A percentile compares a stretch with the other conserved stretches of the same genome.
These are phyloP conservation scores for Physcomitrellopsis africana DNA, from an alignment of 225 moss, liverwort and hornwort genomes.

Conservation along the genomic window DNA sequence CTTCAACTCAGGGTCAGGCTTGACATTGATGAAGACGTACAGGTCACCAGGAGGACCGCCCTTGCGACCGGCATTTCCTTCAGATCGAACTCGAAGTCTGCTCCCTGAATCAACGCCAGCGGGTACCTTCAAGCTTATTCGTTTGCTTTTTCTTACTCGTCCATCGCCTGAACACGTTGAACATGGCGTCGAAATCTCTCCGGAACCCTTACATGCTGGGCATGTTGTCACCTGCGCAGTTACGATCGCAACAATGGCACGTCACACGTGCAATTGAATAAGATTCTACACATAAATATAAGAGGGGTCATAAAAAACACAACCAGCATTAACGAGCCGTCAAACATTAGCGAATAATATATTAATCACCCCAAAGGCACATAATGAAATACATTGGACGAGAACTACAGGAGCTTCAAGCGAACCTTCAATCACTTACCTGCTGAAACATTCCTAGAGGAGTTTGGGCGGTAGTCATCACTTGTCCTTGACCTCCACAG, in stretches of 20 bases:
- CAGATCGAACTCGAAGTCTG: slow-evolving; percentile 85
- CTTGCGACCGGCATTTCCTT: slow-evolving; percentile 91
- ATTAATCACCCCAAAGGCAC: not conserved
- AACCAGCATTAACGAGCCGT: not conserved
- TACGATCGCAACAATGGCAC: not conserved
- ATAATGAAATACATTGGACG: not conserved
- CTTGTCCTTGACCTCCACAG: slow-evolving; percentile 98
- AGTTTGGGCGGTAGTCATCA: slow-evolving; percentile 94
- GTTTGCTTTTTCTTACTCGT: slow-evolving; percentile 77
- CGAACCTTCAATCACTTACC: slow-evolving; percentile 37
- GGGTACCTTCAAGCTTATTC: slow-evolving; percentile 90
- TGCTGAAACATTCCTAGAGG: slow-evolving; percentile 94
- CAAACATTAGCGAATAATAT: too few relatives aligned
- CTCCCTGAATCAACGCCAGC: slow-evolving; percentile 96
- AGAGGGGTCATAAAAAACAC: not conserved
- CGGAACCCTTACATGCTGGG: slow-evolving; percentile 90
- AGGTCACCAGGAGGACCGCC: slow-evolving; percentile 95
- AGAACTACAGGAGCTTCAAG: not conserved
- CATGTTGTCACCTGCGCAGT: slow-evolving; percentile 68
- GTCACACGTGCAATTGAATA: too few relatives aligned
- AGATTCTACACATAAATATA: too few relatives aligned
- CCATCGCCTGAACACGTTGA: slow-evolving; percentile 88
- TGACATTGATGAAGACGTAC: slow-evolving; percentile 92
- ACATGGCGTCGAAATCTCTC: slow-evolving; percentile 85
- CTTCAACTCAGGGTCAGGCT: slow-evolving; percentile 85